phyloP scores from a whole-genome alignment of 331 rosid genomes.

The Ulmus americana region DNA sequence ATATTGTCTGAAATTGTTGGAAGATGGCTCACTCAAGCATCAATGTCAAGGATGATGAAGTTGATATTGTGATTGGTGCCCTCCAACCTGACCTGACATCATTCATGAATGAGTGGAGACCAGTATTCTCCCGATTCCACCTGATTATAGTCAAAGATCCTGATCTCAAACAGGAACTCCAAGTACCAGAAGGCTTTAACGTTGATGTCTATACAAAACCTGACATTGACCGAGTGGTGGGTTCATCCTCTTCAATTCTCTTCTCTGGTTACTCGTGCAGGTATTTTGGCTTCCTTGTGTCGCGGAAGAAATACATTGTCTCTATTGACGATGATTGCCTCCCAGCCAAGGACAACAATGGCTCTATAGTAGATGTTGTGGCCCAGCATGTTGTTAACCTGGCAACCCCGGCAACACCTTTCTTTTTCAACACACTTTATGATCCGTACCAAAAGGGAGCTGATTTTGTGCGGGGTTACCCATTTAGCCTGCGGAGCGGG shows the following conservation, averaged over 20 bases:
- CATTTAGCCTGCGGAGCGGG: slow-evolving; percentile 84
- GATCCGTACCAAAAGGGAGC: slow-evolving; percentile 91
- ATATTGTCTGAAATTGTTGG: slow-evolving; percentile 14
- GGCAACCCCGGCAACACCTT: slow-evolving; percentile 89
- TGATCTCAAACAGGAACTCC: slow-evolving; percentile 70
- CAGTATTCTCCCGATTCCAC: slow-evolving; percentile 66
- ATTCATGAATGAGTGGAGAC: slow-evolving; percentile 76
- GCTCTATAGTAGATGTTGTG: slow-evolving; percentile 52
- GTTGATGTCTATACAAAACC: slow-evolving; percentile 50
- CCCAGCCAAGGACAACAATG: slow-evolving; percentile 65
- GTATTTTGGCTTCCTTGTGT: slow-evolving; percentile 80
- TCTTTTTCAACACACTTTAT: slow-evolving; percentile 90
- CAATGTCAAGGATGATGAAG: slow-evolving; percentile 41
- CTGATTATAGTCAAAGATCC: slow-evolving; percentile 83
- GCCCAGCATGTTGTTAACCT: slow-evolving; percentile 78
- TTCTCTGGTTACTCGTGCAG: slow-evolving; percentile 94
- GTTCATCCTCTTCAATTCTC: slow-evolving; percentile 54
- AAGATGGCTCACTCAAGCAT: slow-evolving; percentile 64
- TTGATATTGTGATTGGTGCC: slow-evolving; percentile 88
- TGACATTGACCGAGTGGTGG: slow-evolving; percentile 64
- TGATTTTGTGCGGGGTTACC: slow-evolving; percentile 96
- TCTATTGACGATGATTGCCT: slow-evolving; percentile 86
- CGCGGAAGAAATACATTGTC: slow-evolving; percentile 73
- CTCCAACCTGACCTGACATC: slow-evolving; percentile 56
- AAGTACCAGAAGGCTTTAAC: slow-evolving; percentile 65